Conservation (phyloP, 305 asterid genomes). For the Coffea humblotiana region DNA sequence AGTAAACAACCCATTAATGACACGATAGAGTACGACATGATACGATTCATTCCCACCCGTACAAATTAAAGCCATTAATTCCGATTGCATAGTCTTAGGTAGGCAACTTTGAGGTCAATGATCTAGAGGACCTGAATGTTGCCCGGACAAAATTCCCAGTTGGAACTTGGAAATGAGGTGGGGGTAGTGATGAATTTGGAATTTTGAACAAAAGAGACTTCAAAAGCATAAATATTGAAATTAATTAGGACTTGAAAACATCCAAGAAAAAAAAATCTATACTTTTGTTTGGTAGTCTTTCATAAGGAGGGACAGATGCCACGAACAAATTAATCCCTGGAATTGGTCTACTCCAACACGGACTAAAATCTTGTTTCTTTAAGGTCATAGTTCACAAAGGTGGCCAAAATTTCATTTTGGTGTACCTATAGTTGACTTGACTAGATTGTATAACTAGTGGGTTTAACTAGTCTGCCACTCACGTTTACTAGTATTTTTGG, state of each 20-base stretch:
- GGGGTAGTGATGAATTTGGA: background rate
- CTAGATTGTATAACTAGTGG: background rate
- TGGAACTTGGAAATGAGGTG: background rate
- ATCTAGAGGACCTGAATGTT: background rate
- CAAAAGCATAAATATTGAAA: background rate
- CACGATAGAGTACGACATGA: background rate
- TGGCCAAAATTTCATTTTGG: slow-evolving; percentile 6
- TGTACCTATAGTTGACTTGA: slow-evolving; percentile 9
- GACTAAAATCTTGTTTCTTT: background rate
- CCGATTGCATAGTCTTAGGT: too few relatives aligned
- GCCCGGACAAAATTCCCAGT: background rate
- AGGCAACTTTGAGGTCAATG: background rate
- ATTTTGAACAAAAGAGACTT: background rate
- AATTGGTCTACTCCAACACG: background rate
- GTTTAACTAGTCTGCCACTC: background rate
- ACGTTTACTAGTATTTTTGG: background rate
- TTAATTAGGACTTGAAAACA: background rate
- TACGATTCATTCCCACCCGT: background rate
- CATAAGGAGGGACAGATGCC: background rate
- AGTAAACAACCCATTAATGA: background rate
- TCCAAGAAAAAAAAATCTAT: background rate
- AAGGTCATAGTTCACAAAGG: background rate
- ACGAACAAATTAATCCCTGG: background rate
- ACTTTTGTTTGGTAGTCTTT: slow-evolving; percentile 3
- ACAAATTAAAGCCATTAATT: background rate